These are phyloP conservation scores for Acidiella bohemica DNA, from an alignment of 495 filamentous ascomycete genomes.

Conservation along the genomic window DNA sequence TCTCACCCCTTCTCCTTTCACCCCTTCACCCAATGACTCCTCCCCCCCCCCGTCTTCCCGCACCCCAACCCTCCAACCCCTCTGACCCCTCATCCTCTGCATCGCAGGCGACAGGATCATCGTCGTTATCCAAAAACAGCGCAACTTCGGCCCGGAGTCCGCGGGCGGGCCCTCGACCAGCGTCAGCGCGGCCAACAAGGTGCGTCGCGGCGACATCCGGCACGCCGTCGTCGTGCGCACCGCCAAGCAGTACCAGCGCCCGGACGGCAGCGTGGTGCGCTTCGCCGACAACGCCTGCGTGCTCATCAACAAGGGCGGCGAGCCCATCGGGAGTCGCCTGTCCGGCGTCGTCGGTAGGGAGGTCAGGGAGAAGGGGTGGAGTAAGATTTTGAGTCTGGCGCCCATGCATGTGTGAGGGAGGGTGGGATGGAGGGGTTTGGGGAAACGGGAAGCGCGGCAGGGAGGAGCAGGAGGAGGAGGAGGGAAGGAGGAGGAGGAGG, in stretches of 20 bases:
- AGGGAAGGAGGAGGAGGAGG: no score
- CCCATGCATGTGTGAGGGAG: constrained; percentile 67
- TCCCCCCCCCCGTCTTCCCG: no score
- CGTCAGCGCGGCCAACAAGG: constrained; percentile 66
- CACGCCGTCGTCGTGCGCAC: constrained; percentile 94
- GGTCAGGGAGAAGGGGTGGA: constrained; percentile 80
- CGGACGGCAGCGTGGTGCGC: constrained; percentile 74
- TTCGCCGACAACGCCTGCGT: constrained; percentile 99
- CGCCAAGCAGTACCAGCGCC: constrained; percentile 67
- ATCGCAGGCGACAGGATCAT: constrained; percentile 83
- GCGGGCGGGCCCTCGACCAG: constrained; percentile 40
- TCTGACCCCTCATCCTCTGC: background rate
- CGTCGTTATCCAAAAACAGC: constrained; percentile 92
- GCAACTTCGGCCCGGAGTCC: constrained; percentile 57
- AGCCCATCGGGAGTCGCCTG: constrained; percentile 86
- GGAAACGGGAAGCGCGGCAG: no score
- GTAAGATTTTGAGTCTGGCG: constrained; percentile 92
- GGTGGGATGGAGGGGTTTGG: background rate
- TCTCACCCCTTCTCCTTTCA: constrained; percentile 1
- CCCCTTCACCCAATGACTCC: no score
- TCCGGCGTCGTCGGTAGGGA: constrained; percentile 81
- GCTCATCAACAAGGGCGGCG: constrained; percentile 89
- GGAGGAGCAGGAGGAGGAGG: no score
- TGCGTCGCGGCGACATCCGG: constrained; percentile 89
- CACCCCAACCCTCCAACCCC: background rate